phyloP scores from a whole-genome alignment of 2,329 filamentous ascomycete species.

The Gnomoniopsis smithogilvyi region DNA sequence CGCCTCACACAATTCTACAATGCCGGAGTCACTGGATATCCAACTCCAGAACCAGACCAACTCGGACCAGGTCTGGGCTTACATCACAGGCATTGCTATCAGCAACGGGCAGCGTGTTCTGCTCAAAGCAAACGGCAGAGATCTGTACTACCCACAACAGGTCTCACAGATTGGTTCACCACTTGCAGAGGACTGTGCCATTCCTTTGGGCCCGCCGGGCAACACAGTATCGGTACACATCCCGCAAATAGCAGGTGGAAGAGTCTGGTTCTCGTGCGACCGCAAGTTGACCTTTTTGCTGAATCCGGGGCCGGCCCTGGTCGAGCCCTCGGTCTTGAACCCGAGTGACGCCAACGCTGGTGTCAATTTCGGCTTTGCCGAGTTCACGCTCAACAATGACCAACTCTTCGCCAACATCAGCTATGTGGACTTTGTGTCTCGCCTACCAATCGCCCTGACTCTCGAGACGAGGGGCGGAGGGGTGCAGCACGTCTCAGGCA shows the following conservation, averaged over 20 bases:
- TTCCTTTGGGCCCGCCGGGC: conserved; percentile 55
- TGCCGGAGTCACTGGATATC: conserved; percentile 47
- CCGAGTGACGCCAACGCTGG: conserved; percentile 51
- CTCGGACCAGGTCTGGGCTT: conserved; percentile 56
- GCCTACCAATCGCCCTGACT: conserved; percentile 51
- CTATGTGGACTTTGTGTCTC: conserved; percentile 63
- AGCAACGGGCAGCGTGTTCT: conserved; percentile 33
- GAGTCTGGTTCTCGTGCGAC: conserved; percentile 61
- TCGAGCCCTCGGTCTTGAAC: conserved; percentile 67
- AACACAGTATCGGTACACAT: conserved; percentile 52
- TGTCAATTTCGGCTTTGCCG: conserved; percentile 55
- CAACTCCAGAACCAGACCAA: conserved; percentile 53
- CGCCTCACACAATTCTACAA: conserved; percentile 20
- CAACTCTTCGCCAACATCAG: conserved; percentile 63
- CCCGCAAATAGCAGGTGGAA: conserved; percentile 60
- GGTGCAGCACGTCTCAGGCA: conserved; percentile 53
- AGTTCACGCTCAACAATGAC: conserved; percentile 56
- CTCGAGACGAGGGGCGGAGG: conserved; percentile 40
- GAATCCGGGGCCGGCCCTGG: conserved; percentile 62
- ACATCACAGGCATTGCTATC: conserved; percentile 62
- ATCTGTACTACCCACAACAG: conserved; percentile 53
- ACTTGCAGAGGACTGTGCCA: conserved; percentile 55
- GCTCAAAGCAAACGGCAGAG: conserved; percentile 43
- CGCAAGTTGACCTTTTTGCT: conserved; percentile 56
- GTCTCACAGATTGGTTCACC: conserved; percentile 45